Base-by-base conservation (phyloP, 2,329 filamentous ascomycete species). In the Fusarium sp. region DNA sequence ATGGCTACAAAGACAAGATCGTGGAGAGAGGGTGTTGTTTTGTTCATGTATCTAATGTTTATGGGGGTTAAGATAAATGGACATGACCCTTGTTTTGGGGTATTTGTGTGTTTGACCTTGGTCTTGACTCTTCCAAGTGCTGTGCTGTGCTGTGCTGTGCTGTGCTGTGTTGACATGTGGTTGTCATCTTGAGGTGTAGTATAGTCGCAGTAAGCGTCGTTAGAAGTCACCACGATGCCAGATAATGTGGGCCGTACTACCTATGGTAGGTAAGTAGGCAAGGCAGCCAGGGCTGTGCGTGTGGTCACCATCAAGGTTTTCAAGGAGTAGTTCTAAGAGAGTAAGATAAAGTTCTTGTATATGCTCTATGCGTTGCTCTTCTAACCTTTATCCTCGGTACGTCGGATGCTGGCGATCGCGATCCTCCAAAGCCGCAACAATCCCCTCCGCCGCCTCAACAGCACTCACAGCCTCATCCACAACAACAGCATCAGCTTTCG, bases 371-470 rank as follows among this genome's bases (percentile, higher is more conserved):
- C 13, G 14, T 34, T 34, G 31, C 13, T 34, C 31, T 34, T 34
- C 31, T 34, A 34, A 34, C 31, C 4, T 85, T 85, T 18, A 87
- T 91, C 76, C 81, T 91, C 56, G 90, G 90, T 79, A 83, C 85
- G 24, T 84, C 86, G 37, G 88, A 88, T 70, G 82, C 82, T 66
- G 85, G 82, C 75, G 85, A 83, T 59, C 79, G 82, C 71, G 77
- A 79, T 62, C 77, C 77, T 50, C 78, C 76, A 38, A 77, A 78
- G 66, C 80, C 78, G 63, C 82, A 81, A 74, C 82, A 80, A 52
- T 80, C 82, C 58, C 81, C 79, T 58, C 78, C 78, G 60, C 78
- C 27, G 27, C 27, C 71, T 29, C 80, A 77, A 47, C 82, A 80
- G 14, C 80, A 78, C 20, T n/a, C 31, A 9, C 67, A 82, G 5